Conservation (phyloP, 371 early-diverging fungal species). For the Lichtheimia corymbifera region DNA sequence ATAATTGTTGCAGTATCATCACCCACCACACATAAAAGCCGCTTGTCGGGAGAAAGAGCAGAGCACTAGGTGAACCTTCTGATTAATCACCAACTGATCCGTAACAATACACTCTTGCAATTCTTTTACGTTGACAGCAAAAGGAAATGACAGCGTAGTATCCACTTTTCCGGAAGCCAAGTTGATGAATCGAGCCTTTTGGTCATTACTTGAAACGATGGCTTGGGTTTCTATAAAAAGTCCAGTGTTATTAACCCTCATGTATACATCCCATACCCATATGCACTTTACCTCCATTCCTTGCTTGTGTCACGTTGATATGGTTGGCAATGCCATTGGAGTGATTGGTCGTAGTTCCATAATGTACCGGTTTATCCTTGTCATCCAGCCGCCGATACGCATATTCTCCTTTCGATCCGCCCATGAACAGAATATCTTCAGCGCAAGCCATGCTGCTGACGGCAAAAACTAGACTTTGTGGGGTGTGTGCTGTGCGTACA, state of each 20-base stretch:
- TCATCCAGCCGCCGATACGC: constrained; percentile 28
- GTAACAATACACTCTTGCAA: not conserved
- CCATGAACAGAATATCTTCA: constrained; percentile 38
- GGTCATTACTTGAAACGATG: constrained; percentile 66
- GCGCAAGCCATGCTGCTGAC: constrained; percentile 72
- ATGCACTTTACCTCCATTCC: constrained; percentile 38
- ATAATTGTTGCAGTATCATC: constrained; percentile 64
- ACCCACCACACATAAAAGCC: constrained; percentile 75
- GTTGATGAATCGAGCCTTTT: constrained; percentile 54
- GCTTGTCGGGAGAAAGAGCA: constrained; percentile 60
- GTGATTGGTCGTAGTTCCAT: constrained; percentile 37
- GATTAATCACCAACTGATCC: not conserved
- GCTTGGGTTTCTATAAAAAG: constrained; percentile 5
- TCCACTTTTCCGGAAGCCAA: constrained; percentile 37
- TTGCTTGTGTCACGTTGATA: constrained; percentile 43
- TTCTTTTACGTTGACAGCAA: constrained; percentile 69
- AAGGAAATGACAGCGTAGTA: constrained; percentile 45
- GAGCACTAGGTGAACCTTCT: constrained; percentile 58
- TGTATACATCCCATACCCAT: not conserved
- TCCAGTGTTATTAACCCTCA: not conserved
- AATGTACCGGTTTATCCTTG: constrained; percentile 19
- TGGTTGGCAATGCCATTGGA: constrained; percentile 68
- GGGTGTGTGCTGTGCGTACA: constrained; percentile 35
- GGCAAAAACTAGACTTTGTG: constrained; percentile 35
- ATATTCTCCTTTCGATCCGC: constrained; percentile 54